Base-by-base conservation (phyloP, 371 early-diverging fungal genomes). In the Lichtheimia ornata region DNA sequence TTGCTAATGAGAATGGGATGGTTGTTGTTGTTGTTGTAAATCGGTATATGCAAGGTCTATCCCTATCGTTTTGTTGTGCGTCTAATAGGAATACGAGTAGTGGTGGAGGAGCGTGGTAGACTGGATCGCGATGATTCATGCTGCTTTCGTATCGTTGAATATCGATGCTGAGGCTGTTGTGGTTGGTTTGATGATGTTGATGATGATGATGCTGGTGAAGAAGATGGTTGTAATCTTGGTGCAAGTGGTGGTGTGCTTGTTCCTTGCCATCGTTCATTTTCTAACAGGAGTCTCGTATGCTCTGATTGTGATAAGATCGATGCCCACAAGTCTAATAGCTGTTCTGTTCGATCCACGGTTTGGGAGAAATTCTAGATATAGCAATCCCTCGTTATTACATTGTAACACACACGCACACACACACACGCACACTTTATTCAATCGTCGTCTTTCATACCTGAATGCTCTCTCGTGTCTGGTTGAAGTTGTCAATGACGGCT, bases 301-400 rank as follows among this genome's bases (percentile, higher is more conserved):
- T 78, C 73, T 18, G 76, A 64, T 24, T 66, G 76, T 28, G 70
- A 64, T 20, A 78, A 50, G 5, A 76, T 66, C 7, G 35, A 3
- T 25, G 69, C 63, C 82, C 82, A 81, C 0, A 72, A 28, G 17
- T 78, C 71, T 2, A 81, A 28, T 35, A 81, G 50, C 3, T 65
- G 52, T 9, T 78, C 69, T 11, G 82, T 74, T 49, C 65, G 64
- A 51, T 76, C 62, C 0, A 81, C 65, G 1, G 73, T 74, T 6
- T 68, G 55, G 6, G 60, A 41, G 17, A 78, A 72, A 51, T 69
- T 52, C 66, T 73, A 45, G 42, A 41, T 40, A 30, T 22, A 42
- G n/a, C 17, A 24, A 44, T 41, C 35, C 4, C 24, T 24, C 42
- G 40, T 17, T 55, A 35, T 13, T 44, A 18, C 35, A 20, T 13